These are phyloP conservation scores for Pseudozyma sp. DNA, from an alignment of 1,284 basidiomycete genomes.

Conservation along the genomic window DNA sequence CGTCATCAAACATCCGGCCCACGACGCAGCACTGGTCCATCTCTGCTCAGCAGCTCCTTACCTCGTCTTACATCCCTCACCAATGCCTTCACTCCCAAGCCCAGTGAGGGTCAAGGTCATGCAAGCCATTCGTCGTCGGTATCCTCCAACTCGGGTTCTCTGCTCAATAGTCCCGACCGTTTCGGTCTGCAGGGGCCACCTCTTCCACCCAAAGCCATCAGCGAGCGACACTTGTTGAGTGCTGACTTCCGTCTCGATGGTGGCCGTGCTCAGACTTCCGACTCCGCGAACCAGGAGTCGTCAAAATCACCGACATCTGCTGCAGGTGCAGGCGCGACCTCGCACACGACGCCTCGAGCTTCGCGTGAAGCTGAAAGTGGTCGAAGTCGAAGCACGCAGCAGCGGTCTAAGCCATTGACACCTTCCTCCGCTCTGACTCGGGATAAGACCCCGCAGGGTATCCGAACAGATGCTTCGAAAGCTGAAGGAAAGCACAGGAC, in stretches of 20 bases:
- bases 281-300: background rate
- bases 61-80: slow-evolving; percentile 43
- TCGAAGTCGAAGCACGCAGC: slow-evolving; percentile 22
- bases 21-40: slow-evolving; percentile 28
- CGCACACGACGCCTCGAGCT: slow-evolving; percentile 9
- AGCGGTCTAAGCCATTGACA: slow-evolving; percentile 28
- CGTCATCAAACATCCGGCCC: slow-evolving; percentile 20
- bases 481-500: background rate
- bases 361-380: slow-evolving; percentile 10
- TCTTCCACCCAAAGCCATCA: slow-evolving; percentile 58
- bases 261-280: slow-evolving; percentile 4
- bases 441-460: slow-evolving; percentile 30
- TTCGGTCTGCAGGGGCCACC: slow-evolving; percentile 64
- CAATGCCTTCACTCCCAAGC: slow-evolving; percentile 22
- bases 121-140: slow-evolving; percentile 17
- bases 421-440: slow-evolving; percentile 39
- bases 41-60: slow-evolving; percentile 28
- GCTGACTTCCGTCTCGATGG: slow-evolving; percentile 63
- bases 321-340: slow-evolving; percentile 4
- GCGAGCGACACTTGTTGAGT: slow-evolving; percentile 59
- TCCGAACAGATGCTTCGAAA: slow-evolving; percentile 14
- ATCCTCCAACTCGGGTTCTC: slow-evolving; percentile 33
- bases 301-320: background rate
- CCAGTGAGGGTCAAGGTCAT: slow-evolving; percentile 13
- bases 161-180: slow-evolving; percentile 59